Evolutionary conservation across 164 flowering plant genomes (phyloP), one percentile per base, ranked within the genome.

Genomic region (Berberis thunbergii): DNA sequence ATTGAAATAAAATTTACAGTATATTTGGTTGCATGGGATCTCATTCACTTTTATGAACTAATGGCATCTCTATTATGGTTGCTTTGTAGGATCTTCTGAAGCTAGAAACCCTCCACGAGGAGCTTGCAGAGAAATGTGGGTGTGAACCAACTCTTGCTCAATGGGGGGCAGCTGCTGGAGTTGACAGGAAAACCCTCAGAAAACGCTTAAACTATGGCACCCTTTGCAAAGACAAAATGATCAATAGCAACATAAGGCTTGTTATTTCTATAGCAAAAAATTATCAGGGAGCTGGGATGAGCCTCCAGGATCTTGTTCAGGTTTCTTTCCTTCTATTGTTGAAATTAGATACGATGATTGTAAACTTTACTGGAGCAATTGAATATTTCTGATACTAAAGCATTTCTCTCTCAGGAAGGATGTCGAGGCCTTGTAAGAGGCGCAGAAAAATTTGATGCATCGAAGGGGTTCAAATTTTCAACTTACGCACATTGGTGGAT

Each of bases 401-500:
- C 41, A 43, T 57, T 57, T 60, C 46, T 60, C 58, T 64, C 38
- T 38, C 78, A 94, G 96, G 97, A 89, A 85, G 97, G 99, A 70
- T 87, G 96, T 49, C 81, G 93, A 69, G 99, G 99, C 56, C 87
- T 91, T 70, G 77, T 91, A 58, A 79, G 81, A 75, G 96, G 94
- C 62, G 82, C 91, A 44, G 97, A 91, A 71, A 95, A 91, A 71
- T 91, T 87, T 76, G 99, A 91, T 78, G 89, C 96, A 61, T 84
- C 96, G 50, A 91, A 85, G 65, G 99, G 99, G 49, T 95, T 86
- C 77, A 95, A 84, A 78, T 91, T 95, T 72, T 95, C 97, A 56
- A 95, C 99, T 12, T 95, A 95, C 64, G 99, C 97, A 61, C 96
- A 91, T 66, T 91, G 99, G 99, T 91, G 97, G 99, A 95, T 95